Conservation (phyloP, 108 stramenopile genomes). For the Cylindrotheca fusiformis region DNA sequence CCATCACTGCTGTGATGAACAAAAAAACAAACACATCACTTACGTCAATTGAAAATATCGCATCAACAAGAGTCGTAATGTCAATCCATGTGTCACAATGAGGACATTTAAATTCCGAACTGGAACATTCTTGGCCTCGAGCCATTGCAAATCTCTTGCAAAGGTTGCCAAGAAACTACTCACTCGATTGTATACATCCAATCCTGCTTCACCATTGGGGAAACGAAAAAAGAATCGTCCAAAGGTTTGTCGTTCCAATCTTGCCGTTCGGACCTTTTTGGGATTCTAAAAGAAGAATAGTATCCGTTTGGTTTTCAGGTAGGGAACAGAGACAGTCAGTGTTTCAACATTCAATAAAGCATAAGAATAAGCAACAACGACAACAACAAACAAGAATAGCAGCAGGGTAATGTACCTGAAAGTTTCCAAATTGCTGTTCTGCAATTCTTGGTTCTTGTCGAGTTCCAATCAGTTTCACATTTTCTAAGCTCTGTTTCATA, state of each 20-base stretch:
- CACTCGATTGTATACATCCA: constrained; percentile 52
- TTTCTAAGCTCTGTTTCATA: constrained; percentile 16
- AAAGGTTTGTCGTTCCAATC: constrained; percentile 44
- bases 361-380: neutral
- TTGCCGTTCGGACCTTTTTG: constrained; percentile 49
- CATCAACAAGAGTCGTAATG: constrained; percentile 80
- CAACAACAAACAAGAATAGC: neutral
- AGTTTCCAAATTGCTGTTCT: constrained; percentile 86
- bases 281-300: constrained; percentile 18
- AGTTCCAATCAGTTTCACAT: constrained; percentile 40
- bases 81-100: constrained; percentile 84
- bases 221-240: constrained; percentile 66
- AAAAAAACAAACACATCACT: neutral
- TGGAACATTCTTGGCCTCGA: constrained; percentile 3
- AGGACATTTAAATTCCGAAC: constrained; percentile 60
- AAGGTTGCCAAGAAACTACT: constrained; percentile 69
- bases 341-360: neutral
- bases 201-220: constrained; percentile 49
- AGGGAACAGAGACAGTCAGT: neutral
- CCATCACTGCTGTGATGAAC: no score
- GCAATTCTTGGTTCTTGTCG: constrained; percentile 73
- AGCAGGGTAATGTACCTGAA: constrained; percentile 36
- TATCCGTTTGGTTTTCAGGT: no score
- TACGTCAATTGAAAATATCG: constrained; percentile 80
- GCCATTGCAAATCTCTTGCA: constrained; percentile 59